phyloP scores from a whole-genome alignment of 768 basidiomycete species.

The Pleurotus djamor region DNA sequence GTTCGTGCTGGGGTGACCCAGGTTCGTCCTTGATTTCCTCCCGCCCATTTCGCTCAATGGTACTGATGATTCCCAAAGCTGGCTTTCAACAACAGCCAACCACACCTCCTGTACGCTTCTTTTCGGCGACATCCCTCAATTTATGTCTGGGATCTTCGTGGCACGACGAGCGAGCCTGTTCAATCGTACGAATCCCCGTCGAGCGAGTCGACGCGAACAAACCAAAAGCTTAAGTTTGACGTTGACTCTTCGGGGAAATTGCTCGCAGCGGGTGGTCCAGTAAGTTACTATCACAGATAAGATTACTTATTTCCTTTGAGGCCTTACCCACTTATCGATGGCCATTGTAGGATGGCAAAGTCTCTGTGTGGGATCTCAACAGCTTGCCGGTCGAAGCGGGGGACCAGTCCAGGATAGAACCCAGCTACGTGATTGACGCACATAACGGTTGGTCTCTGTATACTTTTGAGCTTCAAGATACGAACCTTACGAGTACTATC shows the following conservation, averaged over 20 bases:
- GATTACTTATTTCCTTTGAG: background rate
- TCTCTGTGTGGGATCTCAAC: slow-evolving; percentile 57
- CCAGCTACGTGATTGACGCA: slow-evolving; percentile 42
- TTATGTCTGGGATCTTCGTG: slow-evolving; percentile 79
- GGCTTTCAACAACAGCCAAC: slow-evolving; percentile 71
- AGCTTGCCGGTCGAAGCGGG: slow-evolving; percentile 9
- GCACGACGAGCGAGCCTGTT: slow-evolving; percentile 43
- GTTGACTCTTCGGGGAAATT: slow-evolving; percentile 66
- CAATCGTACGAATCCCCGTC: slow-evolving; percentile 27
- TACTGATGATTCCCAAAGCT: slow-evolving; percentile 38
- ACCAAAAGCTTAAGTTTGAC: slow-evolving; percentile 81
- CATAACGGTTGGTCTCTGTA: slow-evolving; percentile 48
- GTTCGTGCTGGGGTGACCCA: slow-evolving; percentile 47
- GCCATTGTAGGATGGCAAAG: slow-evolving; percentile 46
- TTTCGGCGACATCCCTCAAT: slow-evolving; percentile 66
- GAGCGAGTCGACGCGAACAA: slow-evolving; percentile 36
- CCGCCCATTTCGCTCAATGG: background rate
- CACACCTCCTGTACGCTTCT: slow-evolving; percentile 75
- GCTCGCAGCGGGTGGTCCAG: slow-evolving; percentile 69
- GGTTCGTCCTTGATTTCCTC: too few species aligned
- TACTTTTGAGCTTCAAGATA: background rate
- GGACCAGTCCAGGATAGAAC: slow-evolving; percentile 14
- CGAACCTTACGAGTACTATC: too few species aligned
- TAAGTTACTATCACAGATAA: slow-evolving; percentile 23
- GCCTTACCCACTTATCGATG: background rate